Evolutionary conservation across 164 flowering plant species (phyloP), one percentile per base, ranked within the genome.

Genomic region (Taxillus chinensis): DNA sequence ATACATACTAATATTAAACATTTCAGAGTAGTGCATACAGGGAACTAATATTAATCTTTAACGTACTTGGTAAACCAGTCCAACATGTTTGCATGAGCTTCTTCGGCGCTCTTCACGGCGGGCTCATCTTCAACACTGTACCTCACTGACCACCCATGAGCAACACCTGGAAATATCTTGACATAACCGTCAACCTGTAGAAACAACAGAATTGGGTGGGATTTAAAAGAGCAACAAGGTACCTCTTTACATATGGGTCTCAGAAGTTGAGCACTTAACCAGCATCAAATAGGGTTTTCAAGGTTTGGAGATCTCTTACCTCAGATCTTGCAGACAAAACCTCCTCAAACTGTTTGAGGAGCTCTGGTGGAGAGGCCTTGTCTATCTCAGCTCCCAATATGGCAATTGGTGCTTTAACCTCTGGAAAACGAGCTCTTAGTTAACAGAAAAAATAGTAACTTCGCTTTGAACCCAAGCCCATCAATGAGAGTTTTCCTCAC

Each of bases 141-240:
- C 56, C 77, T 72, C 59, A 69, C 68, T 0, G 78, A 67, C 83
- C 83, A 79, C 4, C 83, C 80, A 67, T 79, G 83, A 0, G 55
- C 46, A 49, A 70, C 77, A 0, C 69, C 70, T 0, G 71, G 68
- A 38, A 72, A 79, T 50, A 79, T 70, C 62, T 79, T 77, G 59
- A 73, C 78, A 65, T 39, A 71, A 53, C 72, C 3, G 12, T 67
- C 40, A 40, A 76, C 61, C 82, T 73, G 57, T 40, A 15, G 5
- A 40, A 45, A 59, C 4, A 48, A 48, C 51, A 11, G 10, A 43
- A 11, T 48, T 27, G 27, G 27, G 1, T 27, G 27, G 27, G 27
- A 27, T 27, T 27, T 27, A 27, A 27, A 27, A 27, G 27, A 27
- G 27, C 2, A 27, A 27, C 27, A 27, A 27, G 27, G 27, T 27